Base-by-base conservation (phyloP, 2,329 filamentous ascomycete species). In the Sporothrix euskadiensis region DNA sequence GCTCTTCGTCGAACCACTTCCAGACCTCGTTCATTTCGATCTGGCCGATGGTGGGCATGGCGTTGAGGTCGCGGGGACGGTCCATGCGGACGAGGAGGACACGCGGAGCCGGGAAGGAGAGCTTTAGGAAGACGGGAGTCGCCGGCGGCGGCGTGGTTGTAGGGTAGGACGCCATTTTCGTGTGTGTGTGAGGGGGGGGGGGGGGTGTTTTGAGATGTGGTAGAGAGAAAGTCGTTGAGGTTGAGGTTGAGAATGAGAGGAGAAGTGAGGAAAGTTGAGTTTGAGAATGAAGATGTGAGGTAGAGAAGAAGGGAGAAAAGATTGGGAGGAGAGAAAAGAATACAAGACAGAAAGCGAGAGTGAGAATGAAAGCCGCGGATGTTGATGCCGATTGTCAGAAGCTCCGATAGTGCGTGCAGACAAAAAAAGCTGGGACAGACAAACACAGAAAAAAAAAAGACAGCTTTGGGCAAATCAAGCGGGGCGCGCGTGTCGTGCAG, bases 81-180 rank as follows among this genome's bases (percentile, higher is more conserved):
- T 86, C 85, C 75, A 88, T 87, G 66, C 85, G 87, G 39, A 88
- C 83, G 72, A 87, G 83, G 10, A 88, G 81, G 70, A 87, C 83
- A 75, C 83, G 79, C 1, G 82, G 81, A 22, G 81, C 80, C 0
- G 86, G 86, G 75, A 84, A 86, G 69, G 82, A 82, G 44, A 80
- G 76, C 71, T 76, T 79, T n/a, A 81, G 79, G 71, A 80, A 81
- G 10, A 75, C 76, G 9, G 80, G 79, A 0, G 80, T 79, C 56
- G 80, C 77, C 22, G 80, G 80, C 10, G 80, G 79, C 26, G 77
- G 76, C n/a, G 78, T 80, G 44, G 77, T 78, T 74, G 78, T 83
- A 19, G 26, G 68, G 61, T 73, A 69, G 39, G 73, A 71, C 16
- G 49, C 22, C 30, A 57, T 66, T 61, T 57, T 52, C 26, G 54